A percentile compares a stretch with the other conserved stretches of the same genome.
These are phyloP conservation scores for Saccharomyces hybrid DNA, from an alignment of 1,139 yeast genomes.

Conservation along the genomic window DNA sequence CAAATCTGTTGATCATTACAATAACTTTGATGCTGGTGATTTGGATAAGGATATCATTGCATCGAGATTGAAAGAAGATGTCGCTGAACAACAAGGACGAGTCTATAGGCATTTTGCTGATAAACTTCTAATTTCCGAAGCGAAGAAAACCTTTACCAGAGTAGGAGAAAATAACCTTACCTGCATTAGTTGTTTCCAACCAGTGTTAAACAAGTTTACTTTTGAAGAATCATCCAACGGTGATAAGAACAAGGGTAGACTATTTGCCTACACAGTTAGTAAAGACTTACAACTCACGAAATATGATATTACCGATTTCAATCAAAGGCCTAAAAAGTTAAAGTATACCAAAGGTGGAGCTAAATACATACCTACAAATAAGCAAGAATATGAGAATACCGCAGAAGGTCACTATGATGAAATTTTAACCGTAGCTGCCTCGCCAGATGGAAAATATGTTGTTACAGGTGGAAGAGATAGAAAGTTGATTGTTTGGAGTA, in stretches of 20 bases:
- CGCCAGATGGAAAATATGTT: constrained; percentile 79
- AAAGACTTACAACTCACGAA: constrained; percentile 77
- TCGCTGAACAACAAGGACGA: constrained; percentile 81
- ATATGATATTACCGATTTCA: constrained; percentile 54
- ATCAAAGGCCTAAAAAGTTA: constrained; percentile 50
- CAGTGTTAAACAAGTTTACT: constrained; percentile 28
- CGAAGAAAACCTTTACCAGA: constrained; percentile 40
- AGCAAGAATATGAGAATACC: constrained; percentile 35
- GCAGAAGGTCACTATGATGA: constrained; percentile 64
- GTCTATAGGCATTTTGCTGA: constrained; percentile 63
- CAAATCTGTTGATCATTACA: constrained; percentile 35
- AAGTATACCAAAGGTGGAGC: constrained; percentile 61
- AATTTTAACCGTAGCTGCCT: constrained; percentile 71
- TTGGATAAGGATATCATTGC: constrained; percentile 81
- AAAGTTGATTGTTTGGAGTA: constrained; percentile 76
- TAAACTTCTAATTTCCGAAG: constrained; percentile 42
- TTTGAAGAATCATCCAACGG: constrained; percentile 14
- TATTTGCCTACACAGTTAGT: constrained; percentile 71
- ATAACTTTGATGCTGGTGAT: constrained; percentile 85
- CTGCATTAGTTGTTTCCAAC: constrained; percentile 32
- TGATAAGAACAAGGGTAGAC: constrained; percentile 20
- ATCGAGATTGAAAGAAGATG: constrained; percentile 75
- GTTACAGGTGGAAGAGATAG: constrained; percentile 89
- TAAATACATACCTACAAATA: constrained; percentile 40
- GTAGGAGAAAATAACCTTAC: constrained; percentile 56